A percentile compares a stretch with the other conserved stretches of the same genome.
Conservation (phyloP, 2,329 filamentous ascomycete genomes). For the Pyrenophora teres region DNA sequence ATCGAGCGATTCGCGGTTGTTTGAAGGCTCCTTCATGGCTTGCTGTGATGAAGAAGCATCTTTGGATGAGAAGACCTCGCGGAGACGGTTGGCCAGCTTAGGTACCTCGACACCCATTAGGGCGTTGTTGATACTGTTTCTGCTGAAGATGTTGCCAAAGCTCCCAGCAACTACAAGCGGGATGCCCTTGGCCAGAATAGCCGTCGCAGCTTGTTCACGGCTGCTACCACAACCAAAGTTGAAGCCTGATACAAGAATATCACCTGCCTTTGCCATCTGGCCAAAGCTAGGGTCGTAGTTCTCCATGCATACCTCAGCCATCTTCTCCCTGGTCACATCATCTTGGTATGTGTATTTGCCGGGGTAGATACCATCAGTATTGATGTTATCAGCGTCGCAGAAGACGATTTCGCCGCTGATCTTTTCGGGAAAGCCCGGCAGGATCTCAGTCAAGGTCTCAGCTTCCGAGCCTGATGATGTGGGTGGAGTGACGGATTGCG, state of each 20-base stretch:
- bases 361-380: constrained; percentile 91
- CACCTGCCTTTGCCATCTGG: constrained; percentile 65
- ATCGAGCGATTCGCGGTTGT: constrained; percentile 58
- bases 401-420: constrained; percentile 87
- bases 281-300: constrained; percentile 84
- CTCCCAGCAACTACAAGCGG: constrained; percentile 79
- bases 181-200: constrained; percentile 79
- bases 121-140: constrained; percentile 81
- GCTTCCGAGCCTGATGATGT: constrained; percentile 31
- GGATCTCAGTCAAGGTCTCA: constrained; percentile 66
- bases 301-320: constrained; percentile 90
- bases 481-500: constrained; percentile 39
- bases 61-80: constrained; percentile 60
- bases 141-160: constrained; percentile 81
- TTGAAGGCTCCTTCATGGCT: constrained; percentile 57
- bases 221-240: constrained; percentile 87
- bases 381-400: constrained; percentile 82
- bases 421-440: constrained; percentile 84
- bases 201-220: constrained; percentile 86
- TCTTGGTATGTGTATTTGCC: constrained; percentile 94
- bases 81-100: constrained; percentile 66
- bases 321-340: constrained; percentile 72
- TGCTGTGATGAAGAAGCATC: constrained; percentile 37
- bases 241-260: constrained; percentile 84
- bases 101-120: constrained; percentile 74